Evolutionary conservation across 2,329 filamentous ascomycete genomes (phyloP).

Genomic region (Microsporum ferrugineum): DNA sequence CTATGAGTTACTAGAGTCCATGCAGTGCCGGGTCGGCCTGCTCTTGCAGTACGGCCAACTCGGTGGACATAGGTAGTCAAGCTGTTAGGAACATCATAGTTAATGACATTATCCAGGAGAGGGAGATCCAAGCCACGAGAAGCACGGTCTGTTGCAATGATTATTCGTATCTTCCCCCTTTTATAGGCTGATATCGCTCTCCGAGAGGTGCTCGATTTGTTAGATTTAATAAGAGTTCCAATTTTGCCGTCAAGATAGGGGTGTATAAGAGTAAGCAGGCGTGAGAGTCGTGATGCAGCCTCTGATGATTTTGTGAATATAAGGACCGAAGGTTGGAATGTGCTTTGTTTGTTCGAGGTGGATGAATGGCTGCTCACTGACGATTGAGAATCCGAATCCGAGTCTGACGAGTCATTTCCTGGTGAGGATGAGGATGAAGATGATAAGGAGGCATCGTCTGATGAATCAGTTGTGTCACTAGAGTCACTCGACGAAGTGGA

Average conservation of each 20-base stretch:
- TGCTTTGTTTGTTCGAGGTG: constrained; percentile 25
- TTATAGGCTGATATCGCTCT: constrained; percentile 58
- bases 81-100: constrained; percentile 81
- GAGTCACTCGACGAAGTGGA: constrained; percentile 14
- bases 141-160: constrained; percentile 88
- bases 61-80: constrained; percentile 80
- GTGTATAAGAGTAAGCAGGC: constrained; percentile 59
- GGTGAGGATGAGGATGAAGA: constrained; percentile 14
- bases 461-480: constrained; percentile 21
- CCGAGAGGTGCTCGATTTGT: constrained; percentile 57
- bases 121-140: constrained; percentile 79
- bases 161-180: constrained; percentile 52
- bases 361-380: constrained; percentile 10
- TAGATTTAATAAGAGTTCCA: constrained; percentile 65
- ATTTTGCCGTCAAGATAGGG: constrained; percentile 47
- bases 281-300: constrained; percentile 71
- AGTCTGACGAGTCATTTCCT: constrained; percentile 18
- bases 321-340: constrained; percentile 41
- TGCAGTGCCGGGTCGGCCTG: constrained; percentile 60
- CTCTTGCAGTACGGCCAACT: constrained; percentile 80
- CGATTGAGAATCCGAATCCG: constrained; percentile 18
- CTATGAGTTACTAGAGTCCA: constrained; percentile 77
- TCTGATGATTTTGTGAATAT: constrained; percentile 91
- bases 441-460: constrained; percentile 23
- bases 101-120: constrained; percentile 71